Base-by-base conservation (phyloP, 495 filamentous ascomycete genomes). In the Parathielavia hyrcaniae region DNA sequence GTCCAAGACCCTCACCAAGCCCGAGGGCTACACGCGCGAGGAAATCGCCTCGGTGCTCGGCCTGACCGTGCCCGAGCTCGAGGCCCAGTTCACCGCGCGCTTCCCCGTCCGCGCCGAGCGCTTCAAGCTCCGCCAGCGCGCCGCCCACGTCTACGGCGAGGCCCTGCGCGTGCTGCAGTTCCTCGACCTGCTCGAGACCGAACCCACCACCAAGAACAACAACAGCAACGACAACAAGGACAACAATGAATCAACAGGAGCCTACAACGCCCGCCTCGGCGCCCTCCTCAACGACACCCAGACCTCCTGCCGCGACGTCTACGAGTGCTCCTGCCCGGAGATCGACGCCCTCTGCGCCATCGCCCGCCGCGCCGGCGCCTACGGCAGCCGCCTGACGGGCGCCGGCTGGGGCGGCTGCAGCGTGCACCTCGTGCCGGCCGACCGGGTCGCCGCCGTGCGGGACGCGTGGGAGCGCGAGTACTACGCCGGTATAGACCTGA, bases 321-420 rank as follows among this genome's bases (percentile, higher is more conserved):
- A 95, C 66, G 89, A 96, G 60, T 97, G 95, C 75, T 90, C 86
- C 63, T 93, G 90, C 57, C 83, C 86, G 0, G 89, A 97, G 71
- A 81, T 97, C 35, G 95, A 98, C 68, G 79, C 88, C 53, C 80
- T 98, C 40, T 97, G 91, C 68, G 65, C 73, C 30, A 85, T 97
- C 61, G 92, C 93, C 1, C 79, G 84, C 13, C 74, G 73, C 44
- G 87, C 86, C 5, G 93, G 95, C 20, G 81, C 85, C 41, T 92
- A 87, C 71, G 95, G 93, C 20, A 88, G 86, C 62, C 80, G 93
- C 10, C 73, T 97, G 65, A 98, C 93, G 2, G 93, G 93, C 50
- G 93, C 93, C 16, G 93, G 93, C 30, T 98, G 93, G 93, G 93
- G 93, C 60, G 93, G 93, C 13, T 97, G 95, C 71, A 90, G 82